Conservation (phyloP, 108 stramenopile genomes). For the Stephanodiscus triporus region DNA sequence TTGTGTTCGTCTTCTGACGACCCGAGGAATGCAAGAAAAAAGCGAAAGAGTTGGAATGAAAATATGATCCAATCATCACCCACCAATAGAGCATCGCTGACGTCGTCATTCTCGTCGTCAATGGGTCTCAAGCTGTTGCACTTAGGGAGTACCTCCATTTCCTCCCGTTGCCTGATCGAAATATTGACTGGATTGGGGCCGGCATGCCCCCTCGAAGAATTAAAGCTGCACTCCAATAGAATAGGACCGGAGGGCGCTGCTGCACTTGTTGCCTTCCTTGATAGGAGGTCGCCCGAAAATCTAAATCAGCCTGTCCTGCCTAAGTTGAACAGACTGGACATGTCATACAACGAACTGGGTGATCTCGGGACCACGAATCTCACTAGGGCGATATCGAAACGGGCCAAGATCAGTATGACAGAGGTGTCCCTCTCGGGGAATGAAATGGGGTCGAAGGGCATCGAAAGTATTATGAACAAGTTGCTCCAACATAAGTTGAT, state of each 20-base stretch:
- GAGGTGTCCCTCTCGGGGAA: conserved; percentile 78
- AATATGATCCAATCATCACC: conserved; percentile 2
- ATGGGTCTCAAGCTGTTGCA: conserved; percentile 73
- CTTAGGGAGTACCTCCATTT: conserved; percentile 65
- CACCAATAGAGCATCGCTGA: neutral
- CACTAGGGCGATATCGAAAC: conserved; percentile 70
- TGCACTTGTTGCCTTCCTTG: conserved; percentile 67
- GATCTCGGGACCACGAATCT: conserved; percentile 76
- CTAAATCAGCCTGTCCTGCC: conserved; percentile 61
- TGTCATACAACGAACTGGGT: conserved; percentile 86
- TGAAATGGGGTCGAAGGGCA: conserved; percentile 67
- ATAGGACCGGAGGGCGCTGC: conserved; percentile 67
- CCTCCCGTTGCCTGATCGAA: conserved; percentile 54
- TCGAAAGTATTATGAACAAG: conserved; percentile 88
- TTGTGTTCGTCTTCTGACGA: conserved; percentile 52
- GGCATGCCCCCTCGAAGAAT: conserved; percentile 69
- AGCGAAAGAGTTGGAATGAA: conserved; percentile 26
- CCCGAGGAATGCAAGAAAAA: conserved; percentile 4
- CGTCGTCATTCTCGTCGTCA: neutral
- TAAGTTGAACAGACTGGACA: conserved; percentile 72
- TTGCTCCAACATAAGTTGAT: conserved; percentile 79
- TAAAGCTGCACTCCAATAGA: conserved; percentile 74
- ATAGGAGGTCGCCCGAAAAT: conserved; percentile 55
- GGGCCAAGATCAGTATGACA: conserved; percentile 57
- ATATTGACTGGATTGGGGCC: conserved; percentile 69